Evolutionary conservation across 2,329 filamentous ascomycete genomes (phyloP), one percentile per base, ranked within the genome.

Genomic region (Teratosphaeria viscida): DNA sequence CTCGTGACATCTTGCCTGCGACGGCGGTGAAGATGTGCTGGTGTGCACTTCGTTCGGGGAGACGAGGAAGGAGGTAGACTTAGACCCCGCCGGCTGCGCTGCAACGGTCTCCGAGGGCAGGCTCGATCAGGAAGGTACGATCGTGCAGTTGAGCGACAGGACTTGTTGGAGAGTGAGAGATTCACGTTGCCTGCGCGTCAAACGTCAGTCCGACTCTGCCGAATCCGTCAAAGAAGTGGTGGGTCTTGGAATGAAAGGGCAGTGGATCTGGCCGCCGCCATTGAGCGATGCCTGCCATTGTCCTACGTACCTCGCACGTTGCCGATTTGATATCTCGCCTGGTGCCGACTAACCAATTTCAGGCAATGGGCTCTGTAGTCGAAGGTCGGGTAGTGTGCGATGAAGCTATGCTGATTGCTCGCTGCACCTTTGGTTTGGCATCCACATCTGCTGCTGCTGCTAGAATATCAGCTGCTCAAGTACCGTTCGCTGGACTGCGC

Each of bases 1-100:
- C 62, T 57, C 65, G 65, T 60, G 63, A 62, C 60, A 62, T 62
- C 27, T 4, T 54, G 56, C 19, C 27, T 10, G 34, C 47, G 27
- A 10, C 23, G 16, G 2, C 26, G 23, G 5, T 23, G 43, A 10
- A 10, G 37, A 12, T 12, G n/a, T 49, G 43, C 19, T 19, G 43
- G 43, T 19, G 43, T n/a, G 19, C 5, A n/a, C n/a, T 49, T 49
- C 7, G 43, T 49, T 23, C 37, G 37, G 5, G 43, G 16, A 10
- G 8, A 23, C 5, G 43, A 19, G n/a, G 43, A 11, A 49, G 10
- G 43, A 19, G 43, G 16, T 49, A n/a, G 29, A 32, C 29, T 32
- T 32, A 32, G 29, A 11, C 16, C n/a, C 19, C 8, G 43, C 43
- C 4, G 43, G 43, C 3, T 23, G 19, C 16, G 19, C 8, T 23